A percentile compares a stretch with the other conserved stretches of the same genome.
Conservation (phyloP, 2,329 filamentous ascomycete species). For the Phialophora chinensis region DNA sequence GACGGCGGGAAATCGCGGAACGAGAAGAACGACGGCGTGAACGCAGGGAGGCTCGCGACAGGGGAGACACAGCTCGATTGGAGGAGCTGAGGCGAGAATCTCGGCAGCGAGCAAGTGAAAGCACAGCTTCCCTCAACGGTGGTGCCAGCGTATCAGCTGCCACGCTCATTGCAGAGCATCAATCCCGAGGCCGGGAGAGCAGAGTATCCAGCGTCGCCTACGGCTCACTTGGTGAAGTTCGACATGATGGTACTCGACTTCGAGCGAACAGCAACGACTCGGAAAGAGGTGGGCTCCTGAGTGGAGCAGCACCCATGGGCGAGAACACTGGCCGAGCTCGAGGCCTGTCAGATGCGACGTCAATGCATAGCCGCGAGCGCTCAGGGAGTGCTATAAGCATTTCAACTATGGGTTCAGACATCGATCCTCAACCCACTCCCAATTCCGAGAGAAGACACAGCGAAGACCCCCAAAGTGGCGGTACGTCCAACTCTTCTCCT, state of each 20-base stretch:
- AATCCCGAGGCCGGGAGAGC: constrained; percentile 51
- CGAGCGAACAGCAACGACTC: constrained; percentile 55
- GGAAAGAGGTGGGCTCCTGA: constrained; percentile 54
- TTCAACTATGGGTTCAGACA: constrained; percentile 37
- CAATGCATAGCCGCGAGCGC: constrained; percentile 43
- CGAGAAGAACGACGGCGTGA: constrained; percentile 75
- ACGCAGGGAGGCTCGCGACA: constrained; percentile 72
- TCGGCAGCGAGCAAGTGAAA: constrained; percentile 57
- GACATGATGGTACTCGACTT: constrained; percentile 57
- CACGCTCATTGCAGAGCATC: constrained; percentile 52
- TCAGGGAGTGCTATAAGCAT: constrained; percentile 46
- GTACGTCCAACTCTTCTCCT: constrained; percentile 42
- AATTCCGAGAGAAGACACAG: constrained; percentile 27
- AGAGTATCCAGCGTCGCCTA: constrained; percentile 57
- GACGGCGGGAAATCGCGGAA: constrained; percentile 76
- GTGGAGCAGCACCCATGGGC: constrained; percentile 46
- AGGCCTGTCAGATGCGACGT: constrained; percentile 33
- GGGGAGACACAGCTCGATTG: constrained; percentile 73
- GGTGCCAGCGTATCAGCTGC: constrained; percentile 44
- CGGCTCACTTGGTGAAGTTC: constrained; percentile 54
- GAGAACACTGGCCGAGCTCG: constrained; percentile 30
- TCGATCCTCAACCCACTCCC: constrained; percentile 23
- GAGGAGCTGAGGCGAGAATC: constrained; percentile 65
- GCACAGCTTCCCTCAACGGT: constrained; percentile 41
- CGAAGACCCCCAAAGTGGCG: constrained; percentile 28